Conservation (phyloP, 257 asterid genomes). For the Przewalskia tangutica region DNA sequence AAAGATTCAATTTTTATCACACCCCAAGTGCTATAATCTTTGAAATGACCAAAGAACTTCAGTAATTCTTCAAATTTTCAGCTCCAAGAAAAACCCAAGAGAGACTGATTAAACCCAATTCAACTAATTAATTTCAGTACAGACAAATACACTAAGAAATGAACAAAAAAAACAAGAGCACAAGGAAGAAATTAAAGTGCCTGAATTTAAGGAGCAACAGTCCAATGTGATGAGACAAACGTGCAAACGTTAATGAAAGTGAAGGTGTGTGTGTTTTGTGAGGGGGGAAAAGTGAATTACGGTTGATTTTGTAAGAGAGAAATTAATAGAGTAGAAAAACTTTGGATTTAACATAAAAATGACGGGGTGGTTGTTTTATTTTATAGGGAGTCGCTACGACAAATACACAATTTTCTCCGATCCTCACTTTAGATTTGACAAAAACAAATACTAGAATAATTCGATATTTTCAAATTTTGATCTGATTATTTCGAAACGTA, state of each 20-base stretch:
- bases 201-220: neutral
- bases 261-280: neutral
- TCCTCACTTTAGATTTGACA: neutral
- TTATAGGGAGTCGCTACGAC: neutral
- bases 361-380: slow-evolving; percentile 14
- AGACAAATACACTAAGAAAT: neutral
- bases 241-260: neutral
- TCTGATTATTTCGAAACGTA: neutral
- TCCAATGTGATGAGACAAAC: neutral
- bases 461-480: neutral
- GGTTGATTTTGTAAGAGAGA: slow-evolving; percentile 10
- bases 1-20: neutral
- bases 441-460: neutral
- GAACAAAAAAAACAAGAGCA: neutral
- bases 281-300: slow-evolving; percentile 20
- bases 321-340: slow-evolving; percentile 19
- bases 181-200: neutral
- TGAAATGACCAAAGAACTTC: too few species aligned
- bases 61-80: neutral
- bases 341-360: slow-evolving; percentile 42
- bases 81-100: neutral
- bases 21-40: neutral
- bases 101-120: neutral
- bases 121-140: neutral
- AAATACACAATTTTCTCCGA: neutral